These are phyloP conservation scores for Beta corolliflora DNA, from an alignment of 179 eudicot species.

Conservation along the genomic window DNA sequence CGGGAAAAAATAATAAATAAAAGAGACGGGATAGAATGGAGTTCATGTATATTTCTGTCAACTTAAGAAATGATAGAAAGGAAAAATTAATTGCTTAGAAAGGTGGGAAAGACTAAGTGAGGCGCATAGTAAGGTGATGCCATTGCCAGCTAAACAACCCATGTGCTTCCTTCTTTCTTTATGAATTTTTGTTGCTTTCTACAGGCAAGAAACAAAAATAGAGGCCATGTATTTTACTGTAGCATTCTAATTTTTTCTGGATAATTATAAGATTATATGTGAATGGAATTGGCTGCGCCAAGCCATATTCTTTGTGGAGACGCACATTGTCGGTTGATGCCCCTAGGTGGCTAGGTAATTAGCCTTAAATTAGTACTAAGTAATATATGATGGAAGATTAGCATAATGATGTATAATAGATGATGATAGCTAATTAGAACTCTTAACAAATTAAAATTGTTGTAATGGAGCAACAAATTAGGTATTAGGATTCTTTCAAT, in stretches of 20 bases:
- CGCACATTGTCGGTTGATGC: neutral
- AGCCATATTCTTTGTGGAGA: neutral
- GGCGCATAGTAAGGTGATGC: constrained; percentile 29
- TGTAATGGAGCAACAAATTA: too few species aligned
- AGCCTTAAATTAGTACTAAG: neutral
- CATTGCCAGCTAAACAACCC: constrained; percentile 41
- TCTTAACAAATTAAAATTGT: neutral
- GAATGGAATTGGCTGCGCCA: constrained; percentile 16
- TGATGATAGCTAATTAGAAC: neutral
- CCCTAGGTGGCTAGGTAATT: neutral
- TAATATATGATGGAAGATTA: neutral
- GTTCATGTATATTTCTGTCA: neutral
- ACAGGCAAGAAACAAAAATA: constrained; percentile 18
- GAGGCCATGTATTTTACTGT: neutral
- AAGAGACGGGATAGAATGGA: neutral
- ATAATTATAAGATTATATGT: neutral
- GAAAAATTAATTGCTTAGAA: constrained; percentile 23
- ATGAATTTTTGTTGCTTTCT: constrained; percentile 28
- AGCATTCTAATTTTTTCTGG: neutral
- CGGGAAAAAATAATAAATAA: neutral
- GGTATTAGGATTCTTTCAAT: too few species aligned
- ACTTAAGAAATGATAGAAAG: neutral
- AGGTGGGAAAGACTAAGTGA: constrained; percentile 22
- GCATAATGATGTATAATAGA: neutral
- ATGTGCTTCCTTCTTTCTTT: constrained; percentile 32